Evolutionary conservation across 2,329 filamentous ascomycete species (phyloP).

Genomic region (Cladosporium sp.): DNA sequence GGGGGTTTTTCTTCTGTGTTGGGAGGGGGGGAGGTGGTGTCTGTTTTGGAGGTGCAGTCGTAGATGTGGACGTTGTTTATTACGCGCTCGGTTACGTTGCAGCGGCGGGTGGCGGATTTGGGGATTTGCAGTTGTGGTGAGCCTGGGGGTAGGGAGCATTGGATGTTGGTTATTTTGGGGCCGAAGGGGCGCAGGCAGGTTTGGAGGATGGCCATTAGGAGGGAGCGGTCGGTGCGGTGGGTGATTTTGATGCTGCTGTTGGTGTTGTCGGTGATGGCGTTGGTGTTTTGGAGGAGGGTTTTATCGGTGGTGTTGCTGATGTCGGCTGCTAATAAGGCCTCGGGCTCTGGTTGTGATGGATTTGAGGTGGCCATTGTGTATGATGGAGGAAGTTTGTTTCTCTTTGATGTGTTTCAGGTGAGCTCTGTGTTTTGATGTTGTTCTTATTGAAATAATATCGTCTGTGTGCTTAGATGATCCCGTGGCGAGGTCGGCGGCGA

Average conservation of each 20-base stretch:
- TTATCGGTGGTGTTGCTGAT: neutral
- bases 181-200: constrained; percentile 35
- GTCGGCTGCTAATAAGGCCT: neutral
- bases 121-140: constrained; percentile 37
- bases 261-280: neutral
- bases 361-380: neutral
- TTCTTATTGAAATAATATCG: too few species aligned
- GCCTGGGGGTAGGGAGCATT: constrained; percentile 32
- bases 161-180: constrained; percentile 31
- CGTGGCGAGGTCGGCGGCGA: too few species aligned
- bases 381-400: neutral
- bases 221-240: constrained; percentile 34
- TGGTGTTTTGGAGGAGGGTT: neutral
- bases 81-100: constrained; percentile 36
- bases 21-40: neutral
- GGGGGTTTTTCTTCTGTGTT: constrained; percentile 1
- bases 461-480: too few species aligned
- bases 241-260: constrained; percentile 28
- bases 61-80: constrained; percentile 45
- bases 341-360: neutral
- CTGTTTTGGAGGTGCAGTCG: constrained; percentile 33
- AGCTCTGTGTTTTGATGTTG: too few species aligned
- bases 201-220: constrained; percentile 34
- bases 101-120: constrained; percentile 30
- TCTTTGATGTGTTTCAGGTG: too few species aligned